Evolutionary conservation across 2,329 filamentous ascomycete genomes (phyloP).

Genomic region (Corinectria fuckeliana): DNA sequence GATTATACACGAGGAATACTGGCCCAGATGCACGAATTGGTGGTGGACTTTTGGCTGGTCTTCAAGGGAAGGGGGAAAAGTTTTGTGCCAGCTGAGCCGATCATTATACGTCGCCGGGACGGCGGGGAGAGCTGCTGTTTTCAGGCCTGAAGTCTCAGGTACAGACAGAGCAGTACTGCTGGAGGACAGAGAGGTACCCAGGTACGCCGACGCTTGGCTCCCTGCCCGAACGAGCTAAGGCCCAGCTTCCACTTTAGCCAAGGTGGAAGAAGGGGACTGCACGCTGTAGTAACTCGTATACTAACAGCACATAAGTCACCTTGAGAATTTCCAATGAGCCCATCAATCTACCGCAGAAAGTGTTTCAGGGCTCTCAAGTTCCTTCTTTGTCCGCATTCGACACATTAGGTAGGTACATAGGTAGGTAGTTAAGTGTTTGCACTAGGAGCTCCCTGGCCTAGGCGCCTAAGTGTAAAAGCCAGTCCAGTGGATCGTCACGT

Average conservation of each 20-base stretch:
- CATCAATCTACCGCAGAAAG: background rate
- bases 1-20: constrained; percentile 26
- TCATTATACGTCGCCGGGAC: constrained; percentile 25
- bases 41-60: constrained; percentile 35
- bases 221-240: background rate
- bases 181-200: too few species aligned
- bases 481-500: constrained; percentile 19
- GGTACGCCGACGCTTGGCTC: constrained; percentile 5
- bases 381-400: background rate
- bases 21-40: constrained; percentile 28
- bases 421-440: too few species aligned
- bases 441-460: background rate
- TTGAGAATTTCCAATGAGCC: background rate
- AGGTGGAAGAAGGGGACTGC: background rate
- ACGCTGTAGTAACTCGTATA: background rate
- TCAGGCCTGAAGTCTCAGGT: constrained; percentile 47
- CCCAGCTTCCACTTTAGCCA: background rate
- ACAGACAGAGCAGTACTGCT: constrained; percentile 23
- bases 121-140: constrained; percentile 22
- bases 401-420: too few species aligned
- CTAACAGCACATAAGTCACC: background rate
- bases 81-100: constrained; percentile 34
- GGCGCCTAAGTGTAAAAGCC: too few species aligned
- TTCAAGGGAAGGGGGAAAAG: constrained; percentile 39
- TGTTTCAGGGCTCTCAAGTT: too few species aligned